Percentiles rank a stretch among this genome's conserved stretches.
Conservation (phyloP, 2,329 filamentous ascomycete genomes). For the Myotisia sp. region DNA sequence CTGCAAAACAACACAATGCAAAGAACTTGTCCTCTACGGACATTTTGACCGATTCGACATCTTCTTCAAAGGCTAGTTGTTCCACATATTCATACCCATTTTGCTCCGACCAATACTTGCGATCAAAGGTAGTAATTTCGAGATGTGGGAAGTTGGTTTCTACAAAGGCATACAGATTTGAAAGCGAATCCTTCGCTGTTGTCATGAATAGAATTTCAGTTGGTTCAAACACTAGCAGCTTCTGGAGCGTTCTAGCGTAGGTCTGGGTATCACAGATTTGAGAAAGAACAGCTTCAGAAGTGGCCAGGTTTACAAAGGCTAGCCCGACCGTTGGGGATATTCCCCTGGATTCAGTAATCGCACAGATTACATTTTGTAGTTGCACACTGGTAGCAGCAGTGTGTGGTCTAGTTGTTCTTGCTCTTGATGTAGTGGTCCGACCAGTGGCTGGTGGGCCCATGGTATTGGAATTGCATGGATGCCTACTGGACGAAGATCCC, state of each 20-base stretch:
- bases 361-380: conserved; percentile 67
- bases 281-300: conserved; percentile 69
- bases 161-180: conserved; percentile 59
- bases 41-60: conserved; percentile 67
- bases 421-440: conserved; percentile 14
- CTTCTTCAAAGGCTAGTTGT: conserved; percentile 62
- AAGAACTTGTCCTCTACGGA: conserved; percentile 73
- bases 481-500: too few species aligned
- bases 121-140: conserved; percentile 51
- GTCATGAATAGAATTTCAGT: conserved; percentile 65
- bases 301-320: conserved; percentile 74
- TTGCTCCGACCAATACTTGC: conserved; percentile 70
- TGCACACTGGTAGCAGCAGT: conserved; percentile 44
- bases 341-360: conserved; percentile 74
- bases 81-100: conserved; percentile 65
- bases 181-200: conserved; percentile 55
- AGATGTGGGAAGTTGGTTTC: conserved; percentile 55
- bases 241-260: conserved; percentile 76
- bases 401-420: conserved; percentile 38
- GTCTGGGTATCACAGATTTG: conserved; percentile 90
- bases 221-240: conserved; percentile 66
- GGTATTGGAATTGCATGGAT: conserved; percentile 3
- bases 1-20: conserved; percentile 69
- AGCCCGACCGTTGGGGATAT: conserved; percentile 72
- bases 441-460: conserved; percentile 14